Conservation (phyloP, 805 yeast species). For the Teunomyces cretensis region DNA sequence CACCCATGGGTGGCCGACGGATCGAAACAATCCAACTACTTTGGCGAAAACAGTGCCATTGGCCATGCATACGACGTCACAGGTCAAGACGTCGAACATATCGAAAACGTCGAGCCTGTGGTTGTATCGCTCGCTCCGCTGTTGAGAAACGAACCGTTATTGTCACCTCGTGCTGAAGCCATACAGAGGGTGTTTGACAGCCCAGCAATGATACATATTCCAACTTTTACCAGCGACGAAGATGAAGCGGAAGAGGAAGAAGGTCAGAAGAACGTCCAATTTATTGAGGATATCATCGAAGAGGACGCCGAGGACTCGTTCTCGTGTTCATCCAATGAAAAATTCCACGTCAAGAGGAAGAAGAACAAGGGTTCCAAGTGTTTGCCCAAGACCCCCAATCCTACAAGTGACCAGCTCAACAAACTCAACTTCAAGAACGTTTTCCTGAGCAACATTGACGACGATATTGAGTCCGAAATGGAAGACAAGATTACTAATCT, state of each 20-base stretch:
- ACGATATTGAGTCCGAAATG: constrained; percentile 12
- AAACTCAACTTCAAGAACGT: constrained; percentile 32
- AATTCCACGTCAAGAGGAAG: constrained; percentile 7
- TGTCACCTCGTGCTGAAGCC: constrained; percentile 39
- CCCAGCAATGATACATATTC: constrained; percentile 35
- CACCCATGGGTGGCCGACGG: constrained; percentile 60
- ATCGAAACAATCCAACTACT: constrained; percentile 1
- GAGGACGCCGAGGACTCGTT: constrained; percentile 10
- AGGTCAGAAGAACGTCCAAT: constrained; percentile 17
- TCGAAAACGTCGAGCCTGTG: constrained; percentile 1
- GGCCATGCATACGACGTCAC: constrained; percentile 6
- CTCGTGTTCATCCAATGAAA: constrained; percentile 10
- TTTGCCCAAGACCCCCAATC: constrained; percentile 45
- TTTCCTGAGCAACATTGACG: constrained; percentile 16
- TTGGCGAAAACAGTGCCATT: constrained; percentile 4
- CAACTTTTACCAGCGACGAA: constrained; percentile 9
- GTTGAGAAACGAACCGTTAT: constrained; percentile 7
- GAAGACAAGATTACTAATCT: constrained; percentile 14
- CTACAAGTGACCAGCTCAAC: constrained; percentile 18
- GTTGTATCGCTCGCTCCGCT: not conserved
- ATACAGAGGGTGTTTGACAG: constrained; percentile 43
- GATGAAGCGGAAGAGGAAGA: constrained; percentile 9
- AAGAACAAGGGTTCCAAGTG: constrained; percentile 4
- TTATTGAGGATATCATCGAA: constrained; percentile 17
- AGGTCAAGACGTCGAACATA: constrained; percentile 7